Evolutionary conservation across 192 early-diverging fungal species (phyloP).

Genomic region (Podila epicladia): DNA sequence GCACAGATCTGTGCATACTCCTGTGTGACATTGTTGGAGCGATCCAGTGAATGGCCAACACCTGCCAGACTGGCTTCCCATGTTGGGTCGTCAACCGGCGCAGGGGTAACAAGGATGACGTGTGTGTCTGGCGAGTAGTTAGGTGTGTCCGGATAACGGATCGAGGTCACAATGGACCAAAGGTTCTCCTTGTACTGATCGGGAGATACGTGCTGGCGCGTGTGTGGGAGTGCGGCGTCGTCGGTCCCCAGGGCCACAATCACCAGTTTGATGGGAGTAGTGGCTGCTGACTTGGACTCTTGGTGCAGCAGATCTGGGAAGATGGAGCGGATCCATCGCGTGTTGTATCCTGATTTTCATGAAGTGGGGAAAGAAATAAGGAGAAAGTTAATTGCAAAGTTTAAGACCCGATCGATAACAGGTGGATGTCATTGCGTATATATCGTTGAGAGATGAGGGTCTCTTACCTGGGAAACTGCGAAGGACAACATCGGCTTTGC

Average conservation of each 20-base stretch:
- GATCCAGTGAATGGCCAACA: conserved; percentile 36
- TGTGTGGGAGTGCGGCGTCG: conserved; percentile 68
- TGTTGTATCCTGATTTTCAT: conserved; percentile 72
- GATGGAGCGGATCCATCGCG: conserved; percentile 64
- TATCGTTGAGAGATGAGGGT: too few species aligned
- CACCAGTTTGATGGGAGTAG: conserved; percentile 61
- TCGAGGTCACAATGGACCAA: conserved; percentile 57
- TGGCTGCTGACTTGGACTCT: conserved; percentile 20
- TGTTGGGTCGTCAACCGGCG: conserved; percentile 69
- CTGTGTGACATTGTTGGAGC: conserved; percentile 50
- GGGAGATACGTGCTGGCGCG: conserved; percentile 69
- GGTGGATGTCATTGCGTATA: not conserved
- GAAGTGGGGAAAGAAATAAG: not conserved
- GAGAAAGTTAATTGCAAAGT: too few species aligned
- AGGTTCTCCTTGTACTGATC: conserved; percentile 69
- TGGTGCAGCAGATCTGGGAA: conserved; percentile 64
- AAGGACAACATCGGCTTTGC: conserved; percentile 74
- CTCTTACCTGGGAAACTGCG: conserved; percentile 77
- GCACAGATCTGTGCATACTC: conserved; percentile 63
- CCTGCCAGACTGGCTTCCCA: conserved; percentile 51
- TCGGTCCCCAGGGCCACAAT: conserved; percentile 87
- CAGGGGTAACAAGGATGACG: conserved; percentile 81
- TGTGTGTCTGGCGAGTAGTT: conserved; percentile 70
- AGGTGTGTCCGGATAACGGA: conserved; percentile 63
- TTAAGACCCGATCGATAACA: too few species aligned